A percentile compares a stretch with the other conserved stretches of the same genome.
These are phyloP conservation scores for Mesembryanthemum crystallinum DNA, from an alignment of 148 eudicot species.

Conservation along the genomic window DNA sequence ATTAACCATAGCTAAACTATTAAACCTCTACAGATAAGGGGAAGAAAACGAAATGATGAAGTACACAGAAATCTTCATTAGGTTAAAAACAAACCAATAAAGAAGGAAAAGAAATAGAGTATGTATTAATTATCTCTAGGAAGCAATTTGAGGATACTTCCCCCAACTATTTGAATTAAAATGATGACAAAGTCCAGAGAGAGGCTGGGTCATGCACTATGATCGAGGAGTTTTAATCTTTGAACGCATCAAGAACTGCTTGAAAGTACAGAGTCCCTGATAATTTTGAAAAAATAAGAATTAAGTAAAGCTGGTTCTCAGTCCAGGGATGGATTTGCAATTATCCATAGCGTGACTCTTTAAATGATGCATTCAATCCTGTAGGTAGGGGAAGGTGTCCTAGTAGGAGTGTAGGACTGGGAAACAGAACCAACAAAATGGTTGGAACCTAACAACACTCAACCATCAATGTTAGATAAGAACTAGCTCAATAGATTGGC, in stretches of 20 bases:
- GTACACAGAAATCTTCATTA: neutral
- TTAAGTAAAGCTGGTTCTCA: neutral
- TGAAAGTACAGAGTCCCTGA: no score
- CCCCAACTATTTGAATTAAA: no score
- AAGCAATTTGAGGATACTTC: no score
- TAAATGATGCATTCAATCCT: neutral
- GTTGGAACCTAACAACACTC: neutral
- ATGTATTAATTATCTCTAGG: no score
- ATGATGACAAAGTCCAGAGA: no score
- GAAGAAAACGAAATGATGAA: no score
- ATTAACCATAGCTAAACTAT: neutral
- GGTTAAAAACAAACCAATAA: neutral
- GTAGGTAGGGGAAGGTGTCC: neutral
- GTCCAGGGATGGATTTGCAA: neutral
- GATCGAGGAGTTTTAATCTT: no score
- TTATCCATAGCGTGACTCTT: neutral
- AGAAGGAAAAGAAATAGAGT: no score
- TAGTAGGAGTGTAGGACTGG: neutral
- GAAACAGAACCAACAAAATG: neutral
- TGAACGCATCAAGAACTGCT: no score
- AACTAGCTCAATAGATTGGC: neutral
- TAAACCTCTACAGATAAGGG: no score
- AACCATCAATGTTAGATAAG: neutral
- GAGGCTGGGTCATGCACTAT: no score
- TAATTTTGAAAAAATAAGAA: neutral